Conservation (phyloP, 495 filamentous ascomycete species). For the Aspergillus coremiiformis region DNA sequence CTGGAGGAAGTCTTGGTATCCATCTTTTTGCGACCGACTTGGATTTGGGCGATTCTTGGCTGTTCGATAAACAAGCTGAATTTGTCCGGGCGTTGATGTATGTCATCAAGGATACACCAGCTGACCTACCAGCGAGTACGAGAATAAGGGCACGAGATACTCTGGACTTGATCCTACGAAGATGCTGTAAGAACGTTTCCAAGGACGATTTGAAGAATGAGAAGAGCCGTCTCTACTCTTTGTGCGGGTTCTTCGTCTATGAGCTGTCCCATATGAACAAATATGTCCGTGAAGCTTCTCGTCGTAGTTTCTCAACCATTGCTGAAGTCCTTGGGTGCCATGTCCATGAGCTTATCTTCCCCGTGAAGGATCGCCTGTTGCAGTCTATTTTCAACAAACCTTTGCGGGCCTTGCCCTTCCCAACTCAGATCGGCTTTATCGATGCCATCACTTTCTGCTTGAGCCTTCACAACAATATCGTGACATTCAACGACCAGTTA, state of each 20-base stretch:
- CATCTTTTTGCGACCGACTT: slow-evolving; percentile 71
- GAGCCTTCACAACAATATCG: slow-evolving; percentile 73
- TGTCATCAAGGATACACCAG: slow-evolving; percentile 94
- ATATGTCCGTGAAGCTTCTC: slow-evolving; percentile 80
- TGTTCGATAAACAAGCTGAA: slow-evolving; percentile 70
- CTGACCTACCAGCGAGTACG: slow-evolving; percentile 82
- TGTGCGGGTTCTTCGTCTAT: slow-evolving; percentile 74
- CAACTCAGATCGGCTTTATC: slow-evolving; percentile 93
- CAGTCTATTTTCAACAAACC: slow-evolving; percentile 91
- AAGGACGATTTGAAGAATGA: slow-evolving; percentile 69
- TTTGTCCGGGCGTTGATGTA: slow-evolving; percentile 83
- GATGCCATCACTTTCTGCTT: slow-evolving; percentile 94
- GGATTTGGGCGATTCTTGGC: slow-evolving; percentile 75
- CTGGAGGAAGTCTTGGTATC: slow-evolving; percentile 84
- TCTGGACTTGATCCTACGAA: slow-evolving; percentile 64
- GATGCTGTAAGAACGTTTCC: slow-evolving; percentile 64
- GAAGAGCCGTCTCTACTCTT: slow-evolving; percentile 56
- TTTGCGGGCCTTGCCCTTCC: slow-evolving; percentile 80
- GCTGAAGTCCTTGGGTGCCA: slow-evolving; percentile 67
- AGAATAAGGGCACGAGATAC: slow-evolving; percentile 73
- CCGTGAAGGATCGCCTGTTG: slow-evolving; percentile 79
- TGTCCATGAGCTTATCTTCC: slow-evolving; percentile 75
- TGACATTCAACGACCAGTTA: slow-evolving; percentile 83
- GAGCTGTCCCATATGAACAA: slow-evolving; percentile 93
- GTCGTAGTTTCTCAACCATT: slow-evolving; percentile 71